These are phyloP conservation scores for Hansenula sp. DNA, from an alignment of 1,139 yeast genomes.

Conservation along the genomic window DNA sequence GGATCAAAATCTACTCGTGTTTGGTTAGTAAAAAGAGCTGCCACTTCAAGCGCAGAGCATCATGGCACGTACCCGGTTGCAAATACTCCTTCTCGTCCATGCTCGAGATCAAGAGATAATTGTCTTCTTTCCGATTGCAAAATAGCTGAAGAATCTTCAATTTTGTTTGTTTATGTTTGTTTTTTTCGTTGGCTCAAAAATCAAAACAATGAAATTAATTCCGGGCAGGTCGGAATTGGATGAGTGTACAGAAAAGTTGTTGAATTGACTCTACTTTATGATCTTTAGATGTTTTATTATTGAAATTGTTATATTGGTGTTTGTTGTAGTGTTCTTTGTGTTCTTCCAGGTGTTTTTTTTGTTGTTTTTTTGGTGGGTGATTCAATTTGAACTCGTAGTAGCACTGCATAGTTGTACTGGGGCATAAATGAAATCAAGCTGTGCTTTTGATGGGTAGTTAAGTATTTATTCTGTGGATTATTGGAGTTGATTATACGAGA, in stretches of 20 bases:
- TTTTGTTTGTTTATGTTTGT: neutral
- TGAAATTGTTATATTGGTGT: no score
- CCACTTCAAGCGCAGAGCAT: neutral
- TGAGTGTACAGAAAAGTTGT: neutral
- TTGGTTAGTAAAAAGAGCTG: no score
- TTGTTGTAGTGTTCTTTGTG: no score
- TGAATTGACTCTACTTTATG: neutral
- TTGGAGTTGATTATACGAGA: no score
- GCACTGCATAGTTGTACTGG: no score
- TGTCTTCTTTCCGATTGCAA: neutral
- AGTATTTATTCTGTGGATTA: no score
- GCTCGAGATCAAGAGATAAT: neutral
- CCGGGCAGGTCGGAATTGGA: neutral
- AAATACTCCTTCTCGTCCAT: conserved; percentile 21
- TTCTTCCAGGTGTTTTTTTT: neutral
- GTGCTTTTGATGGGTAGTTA: no score
- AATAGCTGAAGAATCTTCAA: neutral
- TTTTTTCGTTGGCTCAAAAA: neutral
- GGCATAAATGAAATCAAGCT: no score
- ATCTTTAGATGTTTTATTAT: no score
- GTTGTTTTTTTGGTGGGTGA: neutral
- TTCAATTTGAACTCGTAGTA: no score
- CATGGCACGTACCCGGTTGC: conserved; percentile 19
- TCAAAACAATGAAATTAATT: neutral
- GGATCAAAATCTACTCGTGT: conserved; percentile 55